Evolutionary conservation across 352 stramenopile species (phyloP), one percentile per base, ranked within the genome.

Genomic region (Blastocystis sp.): DNA sequence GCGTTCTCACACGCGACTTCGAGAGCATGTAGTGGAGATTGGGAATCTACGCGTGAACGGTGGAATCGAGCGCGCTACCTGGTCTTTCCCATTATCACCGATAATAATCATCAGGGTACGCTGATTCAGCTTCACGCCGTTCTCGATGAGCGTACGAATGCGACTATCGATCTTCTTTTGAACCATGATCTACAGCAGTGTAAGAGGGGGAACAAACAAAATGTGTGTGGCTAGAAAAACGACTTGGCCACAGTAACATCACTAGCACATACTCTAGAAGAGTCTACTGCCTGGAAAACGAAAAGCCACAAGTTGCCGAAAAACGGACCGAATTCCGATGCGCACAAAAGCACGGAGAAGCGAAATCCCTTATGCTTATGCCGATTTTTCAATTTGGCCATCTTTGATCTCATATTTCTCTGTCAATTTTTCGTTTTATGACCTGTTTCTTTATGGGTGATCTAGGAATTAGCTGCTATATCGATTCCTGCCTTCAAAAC

Each of bases 21-120:
- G 93, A 95, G 54, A 99, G 91, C 87, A 99, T 98, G 90, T 98
- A 97, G 91, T 99, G 95, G 81, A 99, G 91, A 90, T 99, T 99
- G 89, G 96, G 95, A 65, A 99, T 94, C 89, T 91, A 87, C n/a
- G 42, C 21, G n/a, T 40, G 14, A 89, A 3, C 17, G 38, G 10
- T 0, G 6, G 34, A 79, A 54, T 11, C 48, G 40, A 57, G n/a
- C 2, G 28, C 6, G 88, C 52, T 88, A 92, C 93, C 92, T 99
- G 97, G 92, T 99, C 96, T 90, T 98, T 98, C 81, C 96, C 97
- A 93, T 98, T 95, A 91, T 99, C 96, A 59, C 97, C 97, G 48
- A 99, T 96, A 17, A 99, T 92, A 89, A 99, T 94, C 80, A 99
- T 93, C 76, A 99, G 95, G 7, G 94, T 98, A 10, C 97, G 95